Evolutionary conservation across 306 rosid genomes (phyloP).

Genomic region (Trifolium fragiferum): DNA sequence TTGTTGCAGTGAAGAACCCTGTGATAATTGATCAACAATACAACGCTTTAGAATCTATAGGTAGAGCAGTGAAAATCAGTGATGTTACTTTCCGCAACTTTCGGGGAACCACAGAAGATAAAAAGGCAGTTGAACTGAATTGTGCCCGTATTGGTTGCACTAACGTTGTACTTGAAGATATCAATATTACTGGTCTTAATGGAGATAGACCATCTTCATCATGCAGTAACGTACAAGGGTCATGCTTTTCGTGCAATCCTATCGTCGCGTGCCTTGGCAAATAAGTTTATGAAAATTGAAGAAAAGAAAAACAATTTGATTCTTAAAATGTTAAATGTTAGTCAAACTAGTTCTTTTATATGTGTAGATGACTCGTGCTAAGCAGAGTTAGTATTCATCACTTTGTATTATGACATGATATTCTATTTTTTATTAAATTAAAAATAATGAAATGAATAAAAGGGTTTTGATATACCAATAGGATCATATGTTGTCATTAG

Average conservation of each 20-base stretch:
- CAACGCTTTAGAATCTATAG: accelerated
- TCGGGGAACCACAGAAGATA: neutral
- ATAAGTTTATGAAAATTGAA: no score
- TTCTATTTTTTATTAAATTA: no score
- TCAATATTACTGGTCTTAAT: neutral
- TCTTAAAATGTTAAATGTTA: no score
- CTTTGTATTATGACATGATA: no score
- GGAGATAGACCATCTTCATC: neutral
- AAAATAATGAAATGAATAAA: no score
- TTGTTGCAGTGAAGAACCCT: slow-evolving; percentile 38
- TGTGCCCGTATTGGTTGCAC: neutral
- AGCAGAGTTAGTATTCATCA: no score
- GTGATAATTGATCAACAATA: slow-evolving; percentile 53
- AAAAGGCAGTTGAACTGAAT: neutral
- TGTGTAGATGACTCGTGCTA: no score
- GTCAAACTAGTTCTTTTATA: no score
- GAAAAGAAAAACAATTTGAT: no score
- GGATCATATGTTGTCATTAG: no score
- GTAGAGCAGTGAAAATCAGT: slow-evolving; percentile 43
- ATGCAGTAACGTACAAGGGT: neutral
- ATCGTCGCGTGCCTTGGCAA: neutral
- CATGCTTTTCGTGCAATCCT: neutral
- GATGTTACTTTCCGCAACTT: slow-evolving; percentile 13
- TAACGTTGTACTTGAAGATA: neutral
- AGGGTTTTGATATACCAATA: no score